Percentiles rank a stretch among this genome's conserved stretches.
phyloP scores from a whole-genome alignment of 805 yeast species.

The Zygosaccharomyces bailii region DNA sequence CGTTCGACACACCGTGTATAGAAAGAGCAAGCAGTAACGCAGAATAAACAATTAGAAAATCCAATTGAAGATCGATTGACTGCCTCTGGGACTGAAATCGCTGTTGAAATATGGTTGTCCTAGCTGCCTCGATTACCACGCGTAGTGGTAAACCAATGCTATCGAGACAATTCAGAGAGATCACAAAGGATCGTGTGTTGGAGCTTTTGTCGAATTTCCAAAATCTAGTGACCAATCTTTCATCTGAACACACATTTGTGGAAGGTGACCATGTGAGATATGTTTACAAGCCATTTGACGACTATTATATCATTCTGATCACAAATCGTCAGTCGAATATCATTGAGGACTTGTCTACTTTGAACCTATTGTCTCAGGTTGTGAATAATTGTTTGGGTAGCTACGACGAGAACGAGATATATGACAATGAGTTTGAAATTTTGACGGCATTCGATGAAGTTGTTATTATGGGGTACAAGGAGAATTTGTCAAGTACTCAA shows the following conservation, averaged over 20 bases:
- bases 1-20: slow-evolving; percentile 10
- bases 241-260: slow-evolving; percentile 85
- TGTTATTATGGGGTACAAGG: slow-evolving; percentile 83
- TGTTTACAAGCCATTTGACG: slow-evolving; percentile 94
- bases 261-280: slow-evolving; percentile 91
- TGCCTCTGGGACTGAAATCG: neutral
- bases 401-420: slow-evolving; percentile 78
- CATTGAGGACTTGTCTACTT: slow-evolving; percentile 88
- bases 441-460: slow-evolving; percentile 93
- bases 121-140: slow-evolving; percentile 93
- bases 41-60: slow-evolving; percentile 3
- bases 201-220: slow-evolving; percentile 85
- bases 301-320: slow-evolving; percentile 82
- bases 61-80: neutral
- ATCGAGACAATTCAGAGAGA: slow-evolving; percentile 86
- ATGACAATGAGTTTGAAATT: slow-evolving; percentile 81
- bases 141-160: slow-evolving; percentile 89
- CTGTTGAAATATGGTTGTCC: slow-evolving; percentile 52
- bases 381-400: slow-evolving; percentile 68
- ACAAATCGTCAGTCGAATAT: slow-evolving; percentile 91
- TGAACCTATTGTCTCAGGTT: slow-evolving; percentile 78
- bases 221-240: slow-evolving; percentile 60
- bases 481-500: slow-evolving; percentile 76
- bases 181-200: slow-evolving; percentile 79
- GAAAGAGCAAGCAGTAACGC: slow-evolving; percentile 1